These are phyloP conservation scores for Rhizomucor pusillus DNA, from an alignment of 371 early-diverging fungal genomes.

Conservation along the genomic window DNA sequence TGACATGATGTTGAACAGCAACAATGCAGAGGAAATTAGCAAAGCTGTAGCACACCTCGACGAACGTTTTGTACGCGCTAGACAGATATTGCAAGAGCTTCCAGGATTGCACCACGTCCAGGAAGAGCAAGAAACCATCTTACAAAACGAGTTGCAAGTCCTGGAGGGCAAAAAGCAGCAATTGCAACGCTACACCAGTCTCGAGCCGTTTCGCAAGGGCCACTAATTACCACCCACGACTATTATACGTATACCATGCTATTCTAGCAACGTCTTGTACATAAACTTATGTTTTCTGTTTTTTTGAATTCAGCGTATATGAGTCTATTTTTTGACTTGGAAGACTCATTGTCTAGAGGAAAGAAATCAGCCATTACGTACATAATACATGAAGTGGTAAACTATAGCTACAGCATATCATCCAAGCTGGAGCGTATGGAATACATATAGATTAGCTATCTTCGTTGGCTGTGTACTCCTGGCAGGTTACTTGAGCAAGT, in stretches of 20 bases:
- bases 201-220: slow-evolving; percentile 3
- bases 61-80: slow-evolving; percentile 37
- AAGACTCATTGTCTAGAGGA: too few species aligned
- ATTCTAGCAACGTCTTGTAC: too few species aligned
- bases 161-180: slow-evolving; percentile 32
- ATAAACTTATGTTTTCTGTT: too few species aligned
- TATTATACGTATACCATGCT: too few species aligned
- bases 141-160: slow-evolving; percentile 28
- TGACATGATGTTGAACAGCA: slow-evolving; percentile 28
- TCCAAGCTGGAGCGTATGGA: too few species aligned
- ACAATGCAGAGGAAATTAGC: slow-evolving; percentile 38
- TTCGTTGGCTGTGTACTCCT: slow-evolving; percentile 4
- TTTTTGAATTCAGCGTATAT: too few species aligned
- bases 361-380: too few species aligned
- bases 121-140: slow-evolving; percentile 41
- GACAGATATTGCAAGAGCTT: slow-evolving; percentile 36
- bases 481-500: slow-evolving; percentile 29
- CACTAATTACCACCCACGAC: too few species aligned
- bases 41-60: slow-evolving; percentile 43
- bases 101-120: slow-evolving; percentile 48
- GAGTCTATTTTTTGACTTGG: too few species aligned
- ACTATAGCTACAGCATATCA: too few species aligned
- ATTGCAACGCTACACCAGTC: slow-evolving; percentile 13
- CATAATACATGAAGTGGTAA: too few species aligned
- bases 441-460: too few species aligned